A percentile compares a stretch with the other conserved stretches of the same genome.
Conservation (phyloP, 768 basidiomycete species). For the Hysterangium stoloniferum region DNA sequence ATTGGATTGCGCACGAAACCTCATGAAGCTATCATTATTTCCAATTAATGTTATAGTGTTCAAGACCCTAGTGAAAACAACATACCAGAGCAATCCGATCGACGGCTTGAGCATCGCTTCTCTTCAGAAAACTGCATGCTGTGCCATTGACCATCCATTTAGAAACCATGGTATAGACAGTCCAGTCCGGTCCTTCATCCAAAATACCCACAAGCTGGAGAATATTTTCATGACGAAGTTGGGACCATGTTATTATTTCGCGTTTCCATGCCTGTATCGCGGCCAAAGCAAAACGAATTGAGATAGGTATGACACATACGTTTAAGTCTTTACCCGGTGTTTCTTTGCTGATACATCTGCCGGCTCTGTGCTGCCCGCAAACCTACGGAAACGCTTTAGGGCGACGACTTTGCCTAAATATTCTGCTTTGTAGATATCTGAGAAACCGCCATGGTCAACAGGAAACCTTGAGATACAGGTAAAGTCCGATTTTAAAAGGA, state of each 20-base stretch:
- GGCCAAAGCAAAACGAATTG: background rate
- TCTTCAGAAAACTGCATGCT: background rate
- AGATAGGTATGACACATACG: too few relatives aligned
- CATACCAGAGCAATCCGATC: background rate
- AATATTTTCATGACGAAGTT: background rate
- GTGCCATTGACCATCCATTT: slow-evolving; percentile 4
- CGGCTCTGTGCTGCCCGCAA: background rate
- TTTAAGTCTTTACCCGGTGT: background rate
- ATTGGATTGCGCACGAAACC: background rate
- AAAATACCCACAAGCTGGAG: too few relatives aligned
- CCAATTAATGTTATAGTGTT: background rate
- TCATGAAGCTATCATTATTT: background rate
- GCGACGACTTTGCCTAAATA: background rate
- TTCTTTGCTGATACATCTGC: too few relatives aligned
- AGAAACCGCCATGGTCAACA: background rate
- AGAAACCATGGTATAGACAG: slow-evolving; percentile 3
- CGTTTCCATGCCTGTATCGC: slow-evolving; percentile 5
- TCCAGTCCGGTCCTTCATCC: too few relatives aligned
- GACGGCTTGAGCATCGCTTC: background rate
- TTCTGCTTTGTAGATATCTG: background rate
- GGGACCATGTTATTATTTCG: slow-evolving; percentile 1
- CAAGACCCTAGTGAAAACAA: background rate
- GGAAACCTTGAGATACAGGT: background rate
- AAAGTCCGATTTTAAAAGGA: background rate
- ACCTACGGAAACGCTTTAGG: background rate